phyloP scores from a whole-genome alignment of 768 basidiomycete genomes.

The Leccinum barrowsii region DNA sequence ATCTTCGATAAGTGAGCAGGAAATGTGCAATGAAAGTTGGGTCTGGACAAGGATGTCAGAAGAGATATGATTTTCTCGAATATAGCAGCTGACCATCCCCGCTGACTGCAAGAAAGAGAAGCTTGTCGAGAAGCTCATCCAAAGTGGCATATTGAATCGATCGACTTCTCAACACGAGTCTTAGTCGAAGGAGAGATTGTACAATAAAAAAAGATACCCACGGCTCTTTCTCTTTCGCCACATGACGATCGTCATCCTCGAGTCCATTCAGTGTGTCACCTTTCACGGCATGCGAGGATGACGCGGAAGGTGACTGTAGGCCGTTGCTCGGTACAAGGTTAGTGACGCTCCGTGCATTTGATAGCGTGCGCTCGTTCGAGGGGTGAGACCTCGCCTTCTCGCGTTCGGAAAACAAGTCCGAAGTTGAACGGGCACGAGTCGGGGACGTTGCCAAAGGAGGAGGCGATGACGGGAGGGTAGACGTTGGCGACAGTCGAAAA shows the following conservation, averaged over 20 bases:
- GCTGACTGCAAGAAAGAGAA: constrained; percentile 78
- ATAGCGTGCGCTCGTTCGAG: constrained; percentile 27
- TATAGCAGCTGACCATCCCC: constrained; percentile 60
- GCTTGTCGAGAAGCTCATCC: constrained; percentile 77
- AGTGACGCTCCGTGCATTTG: constrained; percentile 28
- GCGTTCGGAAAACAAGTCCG: constrained; percentile 44
- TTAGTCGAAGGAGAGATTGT: constrained; percentile 9
- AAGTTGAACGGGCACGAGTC: constrained; percentile 52
- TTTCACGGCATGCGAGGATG: constrained; percentile 12
- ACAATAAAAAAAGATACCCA: constrained; percentile 31
- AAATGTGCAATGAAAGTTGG: constrained; percentile 76
- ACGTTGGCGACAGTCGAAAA: constrained; percentile 29
- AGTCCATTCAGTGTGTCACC: constrained; percentile 15
- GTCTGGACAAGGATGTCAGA: constrained; percentile 43
- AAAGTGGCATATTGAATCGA: constrained; percentile 71
- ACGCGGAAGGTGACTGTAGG: constrained; percentile 16
- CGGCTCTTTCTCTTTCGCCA: constrained; percentile 47
- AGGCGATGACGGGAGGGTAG: constrained; percentile 35
- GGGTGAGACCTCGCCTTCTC: constrained; percentile 35
- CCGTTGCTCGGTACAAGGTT: constrained; percentile 23
- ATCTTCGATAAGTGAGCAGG: constrained; percentile 79
- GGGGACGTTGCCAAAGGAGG: constrained; percentile 44
- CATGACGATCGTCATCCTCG: constrained; percentile 25
- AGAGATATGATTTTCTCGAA: constrained; percentile 5
- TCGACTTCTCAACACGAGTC: constrained; percentile 33